Conservation (phyloP, 2,329 filamentous ascomycete species). For the Verticillium dahliae region DNA sequence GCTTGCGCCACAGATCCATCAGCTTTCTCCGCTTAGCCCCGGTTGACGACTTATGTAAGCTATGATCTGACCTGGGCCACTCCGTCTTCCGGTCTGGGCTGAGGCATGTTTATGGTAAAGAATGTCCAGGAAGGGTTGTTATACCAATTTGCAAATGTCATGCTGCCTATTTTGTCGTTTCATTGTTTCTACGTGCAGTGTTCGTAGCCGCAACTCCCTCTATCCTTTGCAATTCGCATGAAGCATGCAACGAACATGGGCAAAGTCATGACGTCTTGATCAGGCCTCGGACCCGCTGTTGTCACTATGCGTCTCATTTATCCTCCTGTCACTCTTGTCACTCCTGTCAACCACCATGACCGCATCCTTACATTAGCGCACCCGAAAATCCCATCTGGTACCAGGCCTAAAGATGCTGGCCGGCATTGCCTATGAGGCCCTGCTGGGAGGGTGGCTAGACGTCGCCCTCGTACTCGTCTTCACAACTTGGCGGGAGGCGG, state of each 20-base stretch:
- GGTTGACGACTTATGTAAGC: not conserved
- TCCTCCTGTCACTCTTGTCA: not conserved
- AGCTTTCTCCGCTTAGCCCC: not conserved
- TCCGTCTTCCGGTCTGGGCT: too few relatives aligned
- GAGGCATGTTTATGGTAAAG: too few relatives aligned
- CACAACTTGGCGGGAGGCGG: conserved; percentile 12
- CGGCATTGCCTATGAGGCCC: conserved; percentile 12
- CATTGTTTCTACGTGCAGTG: too few relatives aligned
- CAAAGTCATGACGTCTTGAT: not conserved
- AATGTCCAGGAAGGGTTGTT: too few relatives aligned
- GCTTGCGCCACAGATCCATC: not conserved
- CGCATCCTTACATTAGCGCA: not conserved
- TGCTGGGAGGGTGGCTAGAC: conserved; percentile 16
- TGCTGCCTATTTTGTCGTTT: too few relatives aligned
- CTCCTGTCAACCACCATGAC: not conserved
- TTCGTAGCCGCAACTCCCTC: too few relatives aligned
- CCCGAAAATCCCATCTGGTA: not conserved
- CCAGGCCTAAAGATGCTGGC: conserved; percentile 3
- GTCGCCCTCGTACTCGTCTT: conserved; percentile 16
- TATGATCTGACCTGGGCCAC: not conserved
- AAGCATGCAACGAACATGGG: too few relatives aligned
- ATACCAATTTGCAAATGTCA: too few relatives aligned
- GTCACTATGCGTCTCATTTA: not conserved
- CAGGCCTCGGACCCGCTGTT: not conserved
- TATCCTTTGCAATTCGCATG: too few relatives aligned